Percentiles rank a stretch among this genome's conserved stretches.
phyloP scores from a whole-genome alignment of 352 stramenopile genomes.

The Globisporangium parvum region DNA sequence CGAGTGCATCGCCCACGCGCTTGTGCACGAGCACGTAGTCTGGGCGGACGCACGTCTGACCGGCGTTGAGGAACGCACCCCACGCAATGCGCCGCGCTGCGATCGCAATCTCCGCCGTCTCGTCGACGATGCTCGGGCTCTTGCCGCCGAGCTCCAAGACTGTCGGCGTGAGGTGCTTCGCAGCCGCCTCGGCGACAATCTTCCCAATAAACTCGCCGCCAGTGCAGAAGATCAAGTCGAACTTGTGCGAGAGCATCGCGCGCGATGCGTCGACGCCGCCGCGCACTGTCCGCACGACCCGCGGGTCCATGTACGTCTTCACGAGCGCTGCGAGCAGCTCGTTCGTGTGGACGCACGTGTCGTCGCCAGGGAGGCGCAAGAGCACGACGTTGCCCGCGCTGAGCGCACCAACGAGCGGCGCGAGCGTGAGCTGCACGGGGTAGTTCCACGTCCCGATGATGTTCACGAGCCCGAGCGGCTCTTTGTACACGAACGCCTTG shows the following conservation, averaged over 20 bases:
- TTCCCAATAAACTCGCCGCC: conserved; percentile 69
- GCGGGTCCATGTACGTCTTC: conserved; percentile 70
- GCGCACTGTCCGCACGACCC: conserved; percentile 75
- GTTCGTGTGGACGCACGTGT: conserved; percentile 58
- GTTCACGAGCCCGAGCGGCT: conserved; percentile 82
- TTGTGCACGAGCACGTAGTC: conserved; percentile 91
- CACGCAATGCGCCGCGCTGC: conserved; percentile 53
- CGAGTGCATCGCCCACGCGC: conserved; percentile 51
- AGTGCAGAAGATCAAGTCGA: conserved; percentile 44
- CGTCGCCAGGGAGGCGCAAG: conserved; percentile 89
- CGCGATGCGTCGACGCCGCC: conserved; percentile 76
- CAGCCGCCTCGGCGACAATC: conserved; percentile 86
- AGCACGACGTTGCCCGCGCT: conserved; percentile 90
- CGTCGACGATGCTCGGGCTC: conserved; percentile 79
- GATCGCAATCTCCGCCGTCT: conserved; percentile 46
- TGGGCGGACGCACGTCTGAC: conserved; percentile 92
- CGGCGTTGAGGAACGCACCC: conserved; percentile 85
- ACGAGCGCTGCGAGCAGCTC: conserved; percentile 51
- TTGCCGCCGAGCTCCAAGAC: conserved; percentile 95
- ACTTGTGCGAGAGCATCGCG: conserved; percentile 67
- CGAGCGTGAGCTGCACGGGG: conserved; percentile 72
- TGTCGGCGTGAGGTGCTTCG: conserved; percentile 91
- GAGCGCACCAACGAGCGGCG: conserved; percentile 65
- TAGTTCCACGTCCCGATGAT: conserved; percentile 94
- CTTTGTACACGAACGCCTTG: conserved; percentile 45